phyloP scores from a whole-genome alignment of 208 protist genomes.

The Trypanosoma caninum region DNA sequence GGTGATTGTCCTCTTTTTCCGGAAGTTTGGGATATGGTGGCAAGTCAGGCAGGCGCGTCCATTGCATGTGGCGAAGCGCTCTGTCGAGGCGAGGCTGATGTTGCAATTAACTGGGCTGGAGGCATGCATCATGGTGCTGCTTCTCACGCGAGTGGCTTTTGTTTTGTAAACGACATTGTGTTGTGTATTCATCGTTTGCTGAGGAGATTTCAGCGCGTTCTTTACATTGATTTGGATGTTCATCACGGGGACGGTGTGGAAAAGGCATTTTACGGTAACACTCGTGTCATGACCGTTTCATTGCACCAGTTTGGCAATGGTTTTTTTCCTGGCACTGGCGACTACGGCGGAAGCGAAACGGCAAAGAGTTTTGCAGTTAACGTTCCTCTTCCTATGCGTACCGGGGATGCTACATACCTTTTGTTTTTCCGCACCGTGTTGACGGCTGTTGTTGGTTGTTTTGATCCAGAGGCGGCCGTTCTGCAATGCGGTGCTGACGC shows the following conservation, averaged over 20 bases:
- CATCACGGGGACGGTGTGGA: conserved; percentile 99
- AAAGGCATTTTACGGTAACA: conserved; percentile 98
- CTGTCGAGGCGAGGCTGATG: conserved; percentile 83
- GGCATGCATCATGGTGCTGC: conserved; percentile 97
- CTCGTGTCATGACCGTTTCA: conserved; percentile 99
- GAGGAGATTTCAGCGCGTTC: conserved; percentile 94
- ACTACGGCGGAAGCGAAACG: conserved; percentile 24
- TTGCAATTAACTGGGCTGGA: conserved; percentile 99
- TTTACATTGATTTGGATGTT: conserved; percentile 99
- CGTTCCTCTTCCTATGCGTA: conserved; percentile 94
- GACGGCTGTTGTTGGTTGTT: conserved; percentile 92
- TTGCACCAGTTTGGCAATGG: conserved; percentile 98
- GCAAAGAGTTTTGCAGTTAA: conserved; percentile 87
- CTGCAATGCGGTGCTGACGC: conserved; percentile 98
- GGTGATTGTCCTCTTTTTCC: conserved; percentile 82
- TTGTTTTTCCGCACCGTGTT: conserved; percentile 95
- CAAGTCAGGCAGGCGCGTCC: conserved; percentile 85
- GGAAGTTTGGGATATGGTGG: conserved; percentile 72
- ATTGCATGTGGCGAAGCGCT: conserved; percentile 95
- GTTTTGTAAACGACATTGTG: conserved; percentile 99
- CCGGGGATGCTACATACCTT: conserved; percentile 94
- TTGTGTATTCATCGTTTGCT: conserved; percentile 99
- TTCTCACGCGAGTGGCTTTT: conserved; percentile 97
- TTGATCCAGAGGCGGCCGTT: conserved; percentile 96
- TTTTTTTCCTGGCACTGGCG: conserved; percentile 98